Base-by-base conservation (phyloP, 805 yeast genomes). In the Candida taoyuanica region DNA sequence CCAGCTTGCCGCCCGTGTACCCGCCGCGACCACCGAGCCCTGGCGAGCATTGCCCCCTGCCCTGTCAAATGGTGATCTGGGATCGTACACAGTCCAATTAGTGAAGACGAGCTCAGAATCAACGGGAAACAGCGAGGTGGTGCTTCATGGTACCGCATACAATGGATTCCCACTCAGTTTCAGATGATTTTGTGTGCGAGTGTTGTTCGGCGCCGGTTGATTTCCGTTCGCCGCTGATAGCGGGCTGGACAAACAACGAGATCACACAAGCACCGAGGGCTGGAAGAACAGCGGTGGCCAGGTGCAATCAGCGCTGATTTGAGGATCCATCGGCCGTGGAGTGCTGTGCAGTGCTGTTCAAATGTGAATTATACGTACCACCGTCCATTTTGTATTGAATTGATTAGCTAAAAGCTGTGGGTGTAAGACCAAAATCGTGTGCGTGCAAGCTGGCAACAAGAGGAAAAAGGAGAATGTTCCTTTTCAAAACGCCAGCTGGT, bases 381-480 rank as follows among this genome's bases (percentile, higher is more conserved):
- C 50, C 51, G 48, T 47, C 53, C 53, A 49, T 49, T 49, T 49
- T 49, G 39, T 31, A 15, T 18, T 46, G n/a, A 29, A 33, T 38
- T 42, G 37, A 36, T 31, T 39, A 33, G 39, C 40, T 31, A 34
- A 20, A 15, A 33, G 43, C 37, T 39, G 30, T 29, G 17, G 35
- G 35, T 23, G 29, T 35, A 11, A 7, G 14, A 35, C 13, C 18
- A 25, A 17, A 24, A 35, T n/a, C 31, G 12, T 7, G 34, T 12
- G 29, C 26, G 42, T 15, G 35, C 6, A 29, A 27, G 48, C 35
- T 40, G 48, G 45, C 43, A 33, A 34, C 36, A 30, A 32, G 37
- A 35, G 17, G 38, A 37, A 42, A 39, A 39, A 35, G 46, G 38
- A 33, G 40, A 38, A 34, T 35, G 42, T 35, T 34, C 39, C n/a